Percentiles rank a stretch among this genome's conserved stretches.
phyloP scores from a whole-genome alignment of 768 basidiomycete species.

The Trametes gibbosa region DNA sequence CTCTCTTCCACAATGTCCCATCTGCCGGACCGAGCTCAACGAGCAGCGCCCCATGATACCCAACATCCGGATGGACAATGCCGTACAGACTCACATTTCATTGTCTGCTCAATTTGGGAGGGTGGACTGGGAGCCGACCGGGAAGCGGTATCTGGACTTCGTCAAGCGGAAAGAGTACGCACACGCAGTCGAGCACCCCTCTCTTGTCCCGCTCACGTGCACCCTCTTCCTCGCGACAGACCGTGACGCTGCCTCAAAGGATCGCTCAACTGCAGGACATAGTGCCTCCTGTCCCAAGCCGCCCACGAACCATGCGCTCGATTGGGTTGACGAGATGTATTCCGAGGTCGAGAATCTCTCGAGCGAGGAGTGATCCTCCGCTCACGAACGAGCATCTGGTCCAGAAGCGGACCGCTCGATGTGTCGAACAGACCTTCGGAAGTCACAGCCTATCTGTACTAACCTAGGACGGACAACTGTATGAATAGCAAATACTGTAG shows the following conservation, averaged over 20 bases:
- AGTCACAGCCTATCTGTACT: too few relatives aligned
- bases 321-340: not conserved
- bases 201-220: not conserved
- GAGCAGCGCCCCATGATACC: conserved; percentile 46
- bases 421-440: too few relatives aligned
- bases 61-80: conserved; percentile 60
- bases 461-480: too few relatives aligned
- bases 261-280: not conserved
- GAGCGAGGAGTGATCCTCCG: too few relatives aligned
- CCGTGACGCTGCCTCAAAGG: not conserved
- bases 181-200: not conserved
- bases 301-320: too few relatives aligned
- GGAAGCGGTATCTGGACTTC: conserved; percentile 51
- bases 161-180: conserved; percentile 51
- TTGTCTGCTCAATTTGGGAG: conserved; percentile 45
- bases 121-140: conserved; percentile 52
- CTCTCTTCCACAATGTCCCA: too few relatives aligned
- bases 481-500: not conserved
- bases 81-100: conserved; percentile 57
- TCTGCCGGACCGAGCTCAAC: conserved; percentile 53
- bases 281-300: too few relatives aligned
- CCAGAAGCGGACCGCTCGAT: too few relatives aligned
- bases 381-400: too few relatives aligned
- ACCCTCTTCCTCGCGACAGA: not conserved
- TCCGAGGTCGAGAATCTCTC: too few relatives aligned